phyloP scores from a whole-genome alignment of 768 basidiomycete genomes.

The Rhizopogon vulgaris region DNA sequence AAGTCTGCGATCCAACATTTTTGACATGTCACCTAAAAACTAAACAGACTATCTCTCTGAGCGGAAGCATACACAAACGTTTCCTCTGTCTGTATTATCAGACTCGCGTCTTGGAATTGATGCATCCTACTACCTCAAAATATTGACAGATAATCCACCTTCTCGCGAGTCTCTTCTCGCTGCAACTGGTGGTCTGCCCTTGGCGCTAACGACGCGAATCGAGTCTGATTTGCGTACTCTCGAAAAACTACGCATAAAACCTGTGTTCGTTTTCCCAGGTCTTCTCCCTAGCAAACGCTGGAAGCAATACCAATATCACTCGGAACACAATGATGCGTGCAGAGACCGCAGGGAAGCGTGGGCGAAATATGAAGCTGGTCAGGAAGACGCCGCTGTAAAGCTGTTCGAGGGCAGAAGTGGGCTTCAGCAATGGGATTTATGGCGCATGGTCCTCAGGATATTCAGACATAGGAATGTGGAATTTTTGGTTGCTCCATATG shows the following conservation, averaged over 20 bases:
- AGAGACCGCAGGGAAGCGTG: conserved; percentile 81
- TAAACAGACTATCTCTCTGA: conserved; percentile 72
- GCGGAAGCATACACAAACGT: conserved; percentile 82
- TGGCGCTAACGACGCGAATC: conserved; percentile 81
- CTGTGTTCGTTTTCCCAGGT: conserved; percentile 97
- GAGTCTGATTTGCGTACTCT: conserved; percentile 87
- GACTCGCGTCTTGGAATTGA: conserved; percentile 97
- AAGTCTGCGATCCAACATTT: neutral
- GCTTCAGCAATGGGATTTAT: conserved; percentile 84
- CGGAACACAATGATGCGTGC: conserved; percentile 60
- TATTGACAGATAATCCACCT: conserved; percentile 66
- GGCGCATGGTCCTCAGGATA: conserved; percentile 86
- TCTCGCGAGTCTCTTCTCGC: conserved; percentile 89
- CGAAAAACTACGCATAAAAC: conserved; percentile 90
- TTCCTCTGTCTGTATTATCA: conserved; percentile 72
- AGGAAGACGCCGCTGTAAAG: conserved; percentile 83
- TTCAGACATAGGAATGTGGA: conserved; percentile 95
- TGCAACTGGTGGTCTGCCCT: conserved; percentile 90
- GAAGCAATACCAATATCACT: conserved; percentile 51
- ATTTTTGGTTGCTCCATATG: conserved; percentile 93
- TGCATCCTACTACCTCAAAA: conserved; percentile 83
- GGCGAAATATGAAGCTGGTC: conserved; percentile 87
- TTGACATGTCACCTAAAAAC: neutral
- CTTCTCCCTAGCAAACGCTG: conserved; percentile 70
- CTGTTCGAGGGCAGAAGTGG: conserved; percentile 73